A percentile compares a stretch with the other conserved stretches of the same genome.
Evolutionary conservation across 768 basidiomycete species (phyloP).

Genomic region (Suillus plorans): DNA sequence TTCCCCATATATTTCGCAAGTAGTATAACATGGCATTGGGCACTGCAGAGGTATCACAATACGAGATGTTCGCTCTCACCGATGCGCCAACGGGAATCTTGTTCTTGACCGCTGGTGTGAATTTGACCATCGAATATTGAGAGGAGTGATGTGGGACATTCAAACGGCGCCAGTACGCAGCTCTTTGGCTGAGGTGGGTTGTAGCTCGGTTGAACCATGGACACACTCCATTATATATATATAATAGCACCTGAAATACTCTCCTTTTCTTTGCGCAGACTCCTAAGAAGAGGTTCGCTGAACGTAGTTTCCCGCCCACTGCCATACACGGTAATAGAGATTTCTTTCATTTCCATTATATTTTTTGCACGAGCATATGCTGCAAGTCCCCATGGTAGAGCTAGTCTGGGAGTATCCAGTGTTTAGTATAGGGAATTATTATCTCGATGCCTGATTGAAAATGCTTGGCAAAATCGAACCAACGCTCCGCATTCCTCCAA

Average conservation of each 20-base stretch:
- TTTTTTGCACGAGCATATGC: constrained; percentile 9
- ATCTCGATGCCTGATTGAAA: constrained; percentile 10
- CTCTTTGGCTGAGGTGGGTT: background rate
- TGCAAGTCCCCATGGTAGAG: constrained; percentile 29
- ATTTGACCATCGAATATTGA: background rate
- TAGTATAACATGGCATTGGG: background rate
- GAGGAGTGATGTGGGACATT: background rate
- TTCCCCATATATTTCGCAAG: background rate
- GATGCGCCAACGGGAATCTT: background rate
- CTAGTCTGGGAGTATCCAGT: constrained; percentile 28
- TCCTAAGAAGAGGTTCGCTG: background rate
- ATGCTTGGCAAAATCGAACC: constrained; percentile 29
- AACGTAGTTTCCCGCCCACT: background rate
- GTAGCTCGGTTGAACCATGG: background rate
- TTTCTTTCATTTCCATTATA: background rate
- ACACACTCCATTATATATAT: background rate
- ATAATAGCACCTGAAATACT: background rate
- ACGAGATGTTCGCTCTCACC: background rate
- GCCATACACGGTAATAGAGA: background rate
- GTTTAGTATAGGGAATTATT: constrained; percentile 29
- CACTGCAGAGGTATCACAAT: background rate
- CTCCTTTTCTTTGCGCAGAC: background rate
- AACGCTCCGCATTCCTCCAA: constrained; percentile 28
- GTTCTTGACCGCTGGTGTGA: background rate
- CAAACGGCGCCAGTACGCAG: constrained; percentile 39